These are phyloP conservation scores for Rhizophlyctis rosea DNA, from an alignment of 192 early-diverging fungal species.

Conservation along the genomic window DNA sequence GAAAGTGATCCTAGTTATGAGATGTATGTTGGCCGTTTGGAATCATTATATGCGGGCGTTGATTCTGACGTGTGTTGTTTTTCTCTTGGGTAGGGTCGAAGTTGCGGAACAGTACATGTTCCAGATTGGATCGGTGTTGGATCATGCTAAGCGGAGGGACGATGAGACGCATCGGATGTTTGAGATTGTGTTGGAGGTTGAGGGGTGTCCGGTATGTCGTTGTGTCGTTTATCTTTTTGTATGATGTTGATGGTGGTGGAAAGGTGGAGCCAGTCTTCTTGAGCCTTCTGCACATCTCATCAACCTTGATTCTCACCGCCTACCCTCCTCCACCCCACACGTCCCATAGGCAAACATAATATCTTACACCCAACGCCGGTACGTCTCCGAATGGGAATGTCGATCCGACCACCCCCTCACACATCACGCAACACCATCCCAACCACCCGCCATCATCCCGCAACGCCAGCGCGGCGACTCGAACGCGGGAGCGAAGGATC, in stretches of 20 bases:
- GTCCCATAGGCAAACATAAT: slow-evolving; percentile 16
- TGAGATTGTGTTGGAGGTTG: slow-evolving; percentile 17
- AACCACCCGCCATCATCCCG: background rate
- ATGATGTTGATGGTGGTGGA: background rate
- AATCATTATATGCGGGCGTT: background rate
- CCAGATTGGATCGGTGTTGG: slow-evolving; percentile 22
- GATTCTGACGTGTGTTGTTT: background rate
- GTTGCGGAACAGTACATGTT: slow-evolving; percentile 29
- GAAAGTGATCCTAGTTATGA: slow-evolving; percentile 9
- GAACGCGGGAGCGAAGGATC: slow-evolving; percentile 6
- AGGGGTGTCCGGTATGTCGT: slow-evolving; percentile 20
- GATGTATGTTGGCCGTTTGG: slow-evolving; percentile 6
- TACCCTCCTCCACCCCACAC: no score
- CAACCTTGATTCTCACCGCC: no score
- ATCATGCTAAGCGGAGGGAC: slow-evolving; percentile 23
- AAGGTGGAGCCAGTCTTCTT: background rate
- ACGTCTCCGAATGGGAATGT: slow-evolving; percentile 14
- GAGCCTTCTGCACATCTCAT: background rate
- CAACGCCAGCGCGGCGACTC: background rate
- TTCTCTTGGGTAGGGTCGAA: slow-evolving; percentile 12
- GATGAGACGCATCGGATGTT: slow-evolving; percentile 28
- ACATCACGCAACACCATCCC: background rate
- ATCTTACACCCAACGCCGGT: slow-evolving; percentile 23
- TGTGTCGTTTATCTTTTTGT: slow-evolving; percentile 7
- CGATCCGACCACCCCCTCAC: no score